Percentiles rank a stretch among this genome's conserved stretches.
These are phyloP conservation scores for Malassezia cuniculi DNA, from an alignment of 1,284 basidiomycete species.

Conservation along the genomic window DNA sequence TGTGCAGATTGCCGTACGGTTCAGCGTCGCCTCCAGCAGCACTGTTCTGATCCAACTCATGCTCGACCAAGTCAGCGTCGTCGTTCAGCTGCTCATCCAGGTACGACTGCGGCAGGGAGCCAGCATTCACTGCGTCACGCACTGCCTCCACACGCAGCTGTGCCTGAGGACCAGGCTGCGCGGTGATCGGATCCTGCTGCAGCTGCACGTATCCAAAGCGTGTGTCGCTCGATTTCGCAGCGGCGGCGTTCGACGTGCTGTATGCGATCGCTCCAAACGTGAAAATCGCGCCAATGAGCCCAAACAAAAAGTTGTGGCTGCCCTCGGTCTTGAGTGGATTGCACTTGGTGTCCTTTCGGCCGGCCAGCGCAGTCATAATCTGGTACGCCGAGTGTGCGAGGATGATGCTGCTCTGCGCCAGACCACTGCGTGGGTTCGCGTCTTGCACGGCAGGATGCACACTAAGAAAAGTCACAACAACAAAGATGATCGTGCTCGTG, in stretches of 20 bases:
- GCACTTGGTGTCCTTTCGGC: slow-evolving; percentile 70
- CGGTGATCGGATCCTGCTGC: slow-evolving; percentile 48
- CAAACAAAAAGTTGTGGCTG: no score
- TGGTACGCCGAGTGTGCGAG: slow-evolving; percentile 94
- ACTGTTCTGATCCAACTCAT: no score
- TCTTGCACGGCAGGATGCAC: slow-evolving; percentile 80
- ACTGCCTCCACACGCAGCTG: slow-evolving; percentile 85
- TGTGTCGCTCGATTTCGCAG: no score
- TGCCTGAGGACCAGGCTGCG: slow-evolving; percentile 73
- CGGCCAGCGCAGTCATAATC: slow-evolving; percentile 81
- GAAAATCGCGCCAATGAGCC: slow-evolving; percentile 82
- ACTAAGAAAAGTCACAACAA: slow-evolving; percentile 69
- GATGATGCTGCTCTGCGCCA: slow-evolving; percentile 92
- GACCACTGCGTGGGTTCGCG: slow-evolving; percentile 79
- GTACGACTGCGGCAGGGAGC: slow-evolving; percentile 83
- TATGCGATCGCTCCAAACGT: slow-evolving; percentile 97
- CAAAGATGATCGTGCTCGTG: slow-evolving; percentile 70
- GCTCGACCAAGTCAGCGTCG: no score
- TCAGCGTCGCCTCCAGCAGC: no score
- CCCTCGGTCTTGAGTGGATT: slow-evolving; percentile 85
- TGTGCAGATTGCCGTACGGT: no score
- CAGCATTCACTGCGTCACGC: slow-evolving; percentile 86
- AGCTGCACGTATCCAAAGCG: slow-evolving; percentile 53
- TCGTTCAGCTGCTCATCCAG: slow-evolving; percentile 58
- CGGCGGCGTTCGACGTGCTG: slow-evolving; percentile 84